phyloP scores from a whole-genome alignment of 371 early-diverging fungal genomes.

The Mucor circinelloides region DNA sequence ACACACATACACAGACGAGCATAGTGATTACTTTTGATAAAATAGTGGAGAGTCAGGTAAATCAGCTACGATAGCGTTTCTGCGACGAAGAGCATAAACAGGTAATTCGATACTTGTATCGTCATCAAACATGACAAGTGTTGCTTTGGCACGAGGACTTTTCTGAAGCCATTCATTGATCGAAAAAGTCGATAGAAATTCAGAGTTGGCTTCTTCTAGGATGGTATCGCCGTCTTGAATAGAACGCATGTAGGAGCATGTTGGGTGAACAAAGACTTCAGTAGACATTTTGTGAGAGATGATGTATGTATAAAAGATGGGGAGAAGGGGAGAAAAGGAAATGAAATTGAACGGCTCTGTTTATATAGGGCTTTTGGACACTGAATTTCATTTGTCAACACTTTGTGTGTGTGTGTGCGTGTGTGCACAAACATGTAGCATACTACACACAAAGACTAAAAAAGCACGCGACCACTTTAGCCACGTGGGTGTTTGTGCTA shows the following conservation, averaged over 20 bases:
- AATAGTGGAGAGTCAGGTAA: constrained; percentile 43
- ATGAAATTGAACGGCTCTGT: neutral
- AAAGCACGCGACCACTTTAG: constrained; percentile 1
- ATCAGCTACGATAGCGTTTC: constrained; percentile 51
- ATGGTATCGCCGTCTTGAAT: constrained; percentile 45
- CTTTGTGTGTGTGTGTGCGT: neutral
- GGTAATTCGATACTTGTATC: constrained; percentile 41
- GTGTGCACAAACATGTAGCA: neutral
- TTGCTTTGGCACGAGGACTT: constrained; percentile 44
- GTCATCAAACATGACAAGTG: constrained; percentile 32
- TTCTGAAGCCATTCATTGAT: constrained; percentile 46
- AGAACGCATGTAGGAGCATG: constrained; percentile 29
- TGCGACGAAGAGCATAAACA: constrained; percentile 43
- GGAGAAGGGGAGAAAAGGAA: neutral
- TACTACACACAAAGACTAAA: constrained; percentile 3
- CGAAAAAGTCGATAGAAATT: constrained; percentile 21
- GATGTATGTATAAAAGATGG: neutral
- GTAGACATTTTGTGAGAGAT: constrained; percentile 2
- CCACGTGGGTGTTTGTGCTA: neutral
- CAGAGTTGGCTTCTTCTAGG: constrained; percentile 29
- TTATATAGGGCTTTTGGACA: neutral
- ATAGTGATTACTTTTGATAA: neutral
- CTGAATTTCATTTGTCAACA: constrained; percentile 2
- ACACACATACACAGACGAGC: neutral
- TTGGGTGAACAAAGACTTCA: constrained; percentile 21